Evolutionary conservation across 768 basidiomycete species (phyloP), one percentile per base, ranked within the genome.

Genomic region (Naematelia encephala): DNA sequence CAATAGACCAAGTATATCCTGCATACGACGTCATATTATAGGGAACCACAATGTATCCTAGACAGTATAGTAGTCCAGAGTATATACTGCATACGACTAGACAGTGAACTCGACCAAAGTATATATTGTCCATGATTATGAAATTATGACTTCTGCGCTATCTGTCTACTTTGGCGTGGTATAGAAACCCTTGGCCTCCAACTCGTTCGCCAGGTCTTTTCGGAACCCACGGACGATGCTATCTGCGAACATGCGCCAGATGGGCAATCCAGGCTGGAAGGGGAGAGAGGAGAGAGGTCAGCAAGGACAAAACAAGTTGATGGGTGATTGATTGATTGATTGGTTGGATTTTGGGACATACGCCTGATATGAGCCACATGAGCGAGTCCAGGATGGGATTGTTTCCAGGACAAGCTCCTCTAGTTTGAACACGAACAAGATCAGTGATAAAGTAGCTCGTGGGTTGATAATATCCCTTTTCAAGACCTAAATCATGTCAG

Each of bases 401-500:
- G 61, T 84, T 84, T 11, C 81, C 78, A 1, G 87, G 87, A 0
- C 85, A 79, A 26, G 83, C 78, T 0, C 87, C 89, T 19, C 85
- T 81, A 0, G 87, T 85, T 5, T 82, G 84, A 4, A 85, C 81
- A 21, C 87, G 81, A 74, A 93, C 87, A 19, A 91, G 61, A 51
- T 81, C 77, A 2, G 85, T 84, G 29, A 86, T 82, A 26, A 89
- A 76, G 66, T 91, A 87, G 22, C 82, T 84, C 0, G 87, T 85
- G 57, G 91, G 90, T 60, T 92, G 88, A 55, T 82, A 84, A 3
- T 88, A 78, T 23, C 86, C 86, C 21, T 80, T 82, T 65, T 84
- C 80, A 11, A 93, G 81, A 23, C 90, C 90, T 86, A 62, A 16
- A 12, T 10, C 22, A 26, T 12, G 56, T 13, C 12, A 14, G 39